These are phyloP conservation scores for Ceratocystis alfenasii DNA, from an alignment of 2,329 filamentous ascomycete genomes.

Conservation along the genomic window DNA sequence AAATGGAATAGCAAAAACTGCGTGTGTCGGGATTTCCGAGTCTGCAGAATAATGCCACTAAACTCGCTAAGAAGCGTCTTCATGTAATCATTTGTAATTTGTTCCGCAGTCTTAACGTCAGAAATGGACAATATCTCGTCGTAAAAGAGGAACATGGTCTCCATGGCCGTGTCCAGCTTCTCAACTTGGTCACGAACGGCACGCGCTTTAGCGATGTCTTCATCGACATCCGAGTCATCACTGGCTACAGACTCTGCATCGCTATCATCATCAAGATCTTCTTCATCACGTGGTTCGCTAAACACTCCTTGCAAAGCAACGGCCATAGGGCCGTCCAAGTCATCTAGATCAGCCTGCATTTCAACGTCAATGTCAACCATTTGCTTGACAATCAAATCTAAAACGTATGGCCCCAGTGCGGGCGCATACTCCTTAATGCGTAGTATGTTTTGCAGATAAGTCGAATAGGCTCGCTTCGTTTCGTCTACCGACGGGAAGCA, in stretches of 20 bases:
- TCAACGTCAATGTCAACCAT: constrained; percentile 91
- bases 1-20: constrained; percentile 97
- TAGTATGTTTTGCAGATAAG: constrained; percentile 79
- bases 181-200: constrained; percentile 69
- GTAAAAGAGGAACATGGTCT: constrained; percentile 78
- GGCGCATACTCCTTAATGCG: constrained; percentile 65
- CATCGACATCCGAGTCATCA: constrained; percentile 54
- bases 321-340: constrained; percentile 78
- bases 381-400: constrained; percentile 71
- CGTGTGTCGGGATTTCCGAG: constrained; percentile 81
- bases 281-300: constrained; percentile 30
- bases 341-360: constrained; percentile 85
- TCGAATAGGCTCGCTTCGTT: constrained; percentile 63
- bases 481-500: constrained; percentile 71
- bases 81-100: constrained; percentile 39
- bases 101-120: constrained; percentile 49
- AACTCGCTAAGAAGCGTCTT: constrained; percentile 77
- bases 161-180: constrained; percentile 84
- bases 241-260: constrained; percentile 61
- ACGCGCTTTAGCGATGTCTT: constrained; percentile 47
- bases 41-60: constrained; percentile 74
- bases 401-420: constrained; percentile 64
- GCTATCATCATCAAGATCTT: constrained; percentile 49
- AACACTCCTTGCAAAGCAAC: constrained; percentile 43
- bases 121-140: constrained; percentile 57